Evolutionary conservation across 1,139 yeast species (phyloP), one percentile per base, ranked within the genome.

Genomic region (Yamadazyma diddensiae): DNA sequence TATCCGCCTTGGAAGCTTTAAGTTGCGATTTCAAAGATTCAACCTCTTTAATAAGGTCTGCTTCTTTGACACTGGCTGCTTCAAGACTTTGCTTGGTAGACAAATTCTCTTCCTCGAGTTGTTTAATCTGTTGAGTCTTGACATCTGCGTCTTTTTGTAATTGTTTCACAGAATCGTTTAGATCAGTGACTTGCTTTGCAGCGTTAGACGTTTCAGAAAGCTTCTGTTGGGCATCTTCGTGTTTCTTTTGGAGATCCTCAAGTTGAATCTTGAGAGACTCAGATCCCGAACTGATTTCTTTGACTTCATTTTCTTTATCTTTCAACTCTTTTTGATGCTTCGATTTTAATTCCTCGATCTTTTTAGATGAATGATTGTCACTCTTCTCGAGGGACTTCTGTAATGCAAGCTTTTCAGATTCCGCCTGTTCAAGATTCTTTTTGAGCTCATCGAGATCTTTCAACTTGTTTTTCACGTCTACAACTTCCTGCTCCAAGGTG

Each of bases 11-110:
- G 12, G 3, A 15, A 20, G 12, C 19, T 16, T 17, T 28, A 36
- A n/a, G 39, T 29, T 39, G 37, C 11, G 31, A 34, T 23, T 36
- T 39, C 29, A 45, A 38, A 24, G 36, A 29, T 4, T 43, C 39
- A n/a, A 40, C 34, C 15, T 50, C 43, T 8, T 28, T 16, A 14
- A 24, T 28, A 11, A 28, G 16, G 23, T 14, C 13, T 15, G n/a
- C 18, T 24, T n/a, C 20, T 11, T 19, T 19, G 19, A 11, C 15
- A 26, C 23, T 11, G n/a, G 22, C 5, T 8, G 9, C 18, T 17
- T 16, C 15, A 8, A 10, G 6, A 4, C 7, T 15, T 14, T 50
- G 42, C 6, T 27, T 10, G 12, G 14, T 31, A n/a, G n/a, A n/a
- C n/a, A n/a, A n/a, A n/a, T n/a, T n/a, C n/a, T n/a, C n/a, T n/a